Conservation (phyloP, 2,329 filamentous ascomycete species). For the Diplodia corticola region DNA sequence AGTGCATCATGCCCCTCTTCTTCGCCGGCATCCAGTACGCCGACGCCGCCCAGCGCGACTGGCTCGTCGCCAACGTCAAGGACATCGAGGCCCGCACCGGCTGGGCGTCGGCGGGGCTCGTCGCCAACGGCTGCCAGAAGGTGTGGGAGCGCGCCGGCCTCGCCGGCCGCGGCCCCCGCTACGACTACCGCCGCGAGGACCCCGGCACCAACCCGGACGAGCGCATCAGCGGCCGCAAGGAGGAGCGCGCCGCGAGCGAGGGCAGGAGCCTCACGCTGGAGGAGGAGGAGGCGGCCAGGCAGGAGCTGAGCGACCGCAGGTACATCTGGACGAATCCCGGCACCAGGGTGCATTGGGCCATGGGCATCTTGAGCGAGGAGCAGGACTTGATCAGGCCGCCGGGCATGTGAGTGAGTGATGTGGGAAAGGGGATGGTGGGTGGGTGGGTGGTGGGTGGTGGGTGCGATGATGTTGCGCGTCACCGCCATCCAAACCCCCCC, state of each 20-base stretch:
- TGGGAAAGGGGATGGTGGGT: no score
- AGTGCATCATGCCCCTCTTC: slow-evolving; percentile 80
- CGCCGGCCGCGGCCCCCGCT: slow-evolving; percentile 74
- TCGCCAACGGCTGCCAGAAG: slow-evolving; percentile 81
- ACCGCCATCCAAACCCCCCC: no score
- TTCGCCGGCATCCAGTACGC: slow-evolving; percentile 82
- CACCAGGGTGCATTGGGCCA: slow-evolving; percentile 22
- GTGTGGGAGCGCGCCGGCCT: slow-evolving; percentile 76
- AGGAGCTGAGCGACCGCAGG: slow-evolving; percentile 16
- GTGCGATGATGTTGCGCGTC: not conserved
- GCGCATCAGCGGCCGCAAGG: slow-evolving; percentile 4
- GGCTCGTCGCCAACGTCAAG: slow-evolving; percentile 72
- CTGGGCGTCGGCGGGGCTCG: slow-evolving; percentile 80
- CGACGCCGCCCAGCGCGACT: slow-evolving; percentile 70
- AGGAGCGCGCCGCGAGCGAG: slow-evolving; percentile 5
- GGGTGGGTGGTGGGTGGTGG: no score
- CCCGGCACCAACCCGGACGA: slow-evolving; percentile 6
- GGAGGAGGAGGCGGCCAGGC: not conserved
- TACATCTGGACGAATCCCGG: slow-evolving; percentile 20
- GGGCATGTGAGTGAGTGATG: not conserved
- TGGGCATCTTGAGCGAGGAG: slow-evolving; percentile 22
- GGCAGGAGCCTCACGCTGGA: not conserved
- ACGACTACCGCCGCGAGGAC: slow-evolving; percentile 38
- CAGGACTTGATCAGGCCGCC: slow-evolving; percentile 16
- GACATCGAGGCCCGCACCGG: slow-evolving; percentile 79